A percentile compares a stretch with the other conserved stretches of the same genome.
phyloP scores from a whole-genome alignment of 164 flowering plant species.

The Tinospora cordifolia region DNA sequence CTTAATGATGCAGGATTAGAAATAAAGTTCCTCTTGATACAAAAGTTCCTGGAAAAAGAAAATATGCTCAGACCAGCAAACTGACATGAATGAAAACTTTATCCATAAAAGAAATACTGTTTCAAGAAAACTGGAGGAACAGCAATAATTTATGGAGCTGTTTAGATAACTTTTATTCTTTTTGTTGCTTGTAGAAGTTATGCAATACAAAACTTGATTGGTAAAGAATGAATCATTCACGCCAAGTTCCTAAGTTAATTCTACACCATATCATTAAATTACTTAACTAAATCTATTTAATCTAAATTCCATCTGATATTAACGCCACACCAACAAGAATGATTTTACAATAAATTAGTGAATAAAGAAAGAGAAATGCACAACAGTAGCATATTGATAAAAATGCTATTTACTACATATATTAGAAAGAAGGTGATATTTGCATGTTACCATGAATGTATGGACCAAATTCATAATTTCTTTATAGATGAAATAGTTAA shows the following conservation, averaged over 20 bases:
- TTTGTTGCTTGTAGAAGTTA: neutral
- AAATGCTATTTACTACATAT: neutral
- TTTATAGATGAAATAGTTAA: neutral
- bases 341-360: neutral
- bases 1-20: constrained; percentile 61
- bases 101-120: neutral
- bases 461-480: neutral
- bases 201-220: neutral
- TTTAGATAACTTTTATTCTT: neutral
- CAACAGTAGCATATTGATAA: neutral
- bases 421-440: neutral
- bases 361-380: neutral
- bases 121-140: neutral
- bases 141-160: too few species aligned
- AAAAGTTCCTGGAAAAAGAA: constrained; percentile 63
- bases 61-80: neutral
- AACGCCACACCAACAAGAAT: neutral
- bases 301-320: neutral
- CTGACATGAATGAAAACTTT: neutral
- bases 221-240: neutral
- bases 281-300: neutral
- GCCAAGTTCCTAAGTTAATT: neutral
- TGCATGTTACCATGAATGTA: neutral
- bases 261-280: neutral
- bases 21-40: constrained; percentile 63